Evolutionary conservation across 139 green algal species (phyloP).

Genomic region (Mesotaenium endlicherianum): DNA sequence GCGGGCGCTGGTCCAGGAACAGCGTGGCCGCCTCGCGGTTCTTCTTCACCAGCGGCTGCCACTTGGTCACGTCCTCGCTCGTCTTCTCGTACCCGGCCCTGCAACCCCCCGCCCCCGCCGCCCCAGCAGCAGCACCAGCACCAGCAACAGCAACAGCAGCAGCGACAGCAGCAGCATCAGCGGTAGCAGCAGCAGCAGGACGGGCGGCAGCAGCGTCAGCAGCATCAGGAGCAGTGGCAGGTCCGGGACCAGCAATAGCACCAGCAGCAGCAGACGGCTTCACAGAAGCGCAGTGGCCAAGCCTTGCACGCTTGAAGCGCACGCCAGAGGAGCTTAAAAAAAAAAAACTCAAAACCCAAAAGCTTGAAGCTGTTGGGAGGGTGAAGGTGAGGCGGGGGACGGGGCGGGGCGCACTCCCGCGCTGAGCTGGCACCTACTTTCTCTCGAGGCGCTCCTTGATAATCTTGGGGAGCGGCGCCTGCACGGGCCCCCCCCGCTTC

Average conservation of each 20-base stretch:
- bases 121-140: neutral
- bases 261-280: too few species aligned
- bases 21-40: conserved; percentile 90
- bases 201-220: too few species aligned
- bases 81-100: conserved; percentile 84
- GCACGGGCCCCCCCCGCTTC: conserved; percentile 22
- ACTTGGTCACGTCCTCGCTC: conserved; percentile 80
- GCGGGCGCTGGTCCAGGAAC: conserved; percentile 57
- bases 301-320: too few species aligned
- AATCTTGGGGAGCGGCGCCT: conserved; percentile 13
- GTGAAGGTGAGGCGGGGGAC: neutral
- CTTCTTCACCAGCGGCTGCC: conserved; percentile 86
- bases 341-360: neutral
- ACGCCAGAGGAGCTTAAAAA: neutral
- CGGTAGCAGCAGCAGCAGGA: too few species aligned
- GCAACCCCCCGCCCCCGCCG: conserved; percentile 34
- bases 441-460: conserved; percentile 45
- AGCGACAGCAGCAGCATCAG: neutral
- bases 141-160: neutral
- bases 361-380: neutral
- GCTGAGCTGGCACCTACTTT: neutral
- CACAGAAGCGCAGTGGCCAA: too few species aligned
- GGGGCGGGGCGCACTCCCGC: neutral
- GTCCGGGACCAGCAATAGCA: too few species aligned
- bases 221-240: too few species aligned